Conservation (phyloP, 257 asterid genomes). For the Fraxinus quadrangulata region DNA sequence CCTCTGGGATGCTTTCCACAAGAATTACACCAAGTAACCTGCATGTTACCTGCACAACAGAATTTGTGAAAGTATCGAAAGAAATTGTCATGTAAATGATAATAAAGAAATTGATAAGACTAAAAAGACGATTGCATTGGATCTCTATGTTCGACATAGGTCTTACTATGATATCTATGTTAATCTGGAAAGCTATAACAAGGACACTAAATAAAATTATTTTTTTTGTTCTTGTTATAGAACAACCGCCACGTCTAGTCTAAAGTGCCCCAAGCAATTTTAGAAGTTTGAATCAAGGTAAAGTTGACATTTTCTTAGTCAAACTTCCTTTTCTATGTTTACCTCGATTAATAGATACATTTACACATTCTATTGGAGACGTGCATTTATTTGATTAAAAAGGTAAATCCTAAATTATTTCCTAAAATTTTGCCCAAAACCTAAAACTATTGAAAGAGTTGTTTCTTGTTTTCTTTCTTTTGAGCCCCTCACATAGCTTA, state of each 20-base stretch:
- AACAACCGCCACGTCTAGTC: not conserved
- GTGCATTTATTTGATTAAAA: not conserved
- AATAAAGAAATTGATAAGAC: not conserved
- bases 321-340: not conserved
- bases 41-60: slow-evolving; percentile 68
- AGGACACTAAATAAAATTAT: not conserved
- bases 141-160: not conserved
- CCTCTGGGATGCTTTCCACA: slow-evolving; percentile 83
- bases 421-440: not conserved
- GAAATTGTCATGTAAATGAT: slow-evolving; percentile 13
- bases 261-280: not conserved
- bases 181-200: not conserved
- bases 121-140: not conserved
- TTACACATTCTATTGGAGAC: not conserved
- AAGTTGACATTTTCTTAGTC: not conserved
- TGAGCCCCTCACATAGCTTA: not conserved
- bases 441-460: not conserved
- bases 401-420: not conserved
- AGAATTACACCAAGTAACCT: slow-evolving; percentile 76
- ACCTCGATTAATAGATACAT: not conserved
- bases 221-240: not conserved
- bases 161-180: not conserved
- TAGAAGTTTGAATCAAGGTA: not conserved
- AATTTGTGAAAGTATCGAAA: slow-evolving; percentile 17
- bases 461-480: not conserved